These are phyloP conservation scores for Litsea cubeba DNA, from an alignment of 164 flowering plant species.

Conservation along the genomic window DNA sequence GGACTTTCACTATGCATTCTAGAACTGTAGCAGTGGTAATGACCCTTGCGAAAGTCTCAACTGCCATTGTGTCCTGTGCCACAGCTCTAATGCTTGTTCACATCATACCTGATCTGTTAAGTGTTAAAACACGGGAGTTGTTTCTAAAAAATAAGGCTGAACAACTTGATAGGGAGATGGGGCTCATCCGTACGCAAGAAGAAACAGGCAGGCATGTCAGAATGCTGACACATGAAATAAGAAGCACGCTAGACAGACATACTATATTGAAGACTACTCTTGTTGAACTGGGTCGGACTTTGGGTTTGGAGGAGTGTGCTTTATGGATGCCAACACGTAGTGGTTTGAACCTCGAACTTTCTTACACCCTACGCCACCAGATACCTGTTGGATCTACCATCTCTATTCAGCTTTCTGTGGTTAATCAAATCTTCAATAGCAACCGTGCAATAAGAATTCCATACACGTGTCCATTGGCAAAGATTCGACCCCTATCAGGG, in stretches of 20 bases:
- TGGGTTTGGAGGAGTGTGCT: conserved; percentile 68
- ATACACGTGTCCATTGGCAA: conserved; percentile 50
- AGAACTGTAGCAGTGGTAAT: conserved; percentile 57
- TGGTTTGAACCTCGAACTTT: conserved; percentile 44
- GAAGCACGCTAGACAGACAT: conserved; percentile 66
- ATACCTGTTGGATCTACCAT: conserved; percentile 46
- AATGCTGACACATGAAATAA: conserved; percentile 77
- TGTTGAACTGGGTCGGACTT: conserved; percentile 62
- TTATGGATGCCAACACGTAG: conserved; percentile 72
- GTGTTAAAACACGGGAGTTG: conserved; percentile 54
- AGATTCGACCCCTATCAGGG: conserved; percentile 44
- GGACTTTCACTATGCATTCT: conserved; percentile 59
- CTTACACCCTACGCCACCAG: conserved; percentile 50
- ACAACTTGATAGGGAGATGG: conserved; percentile 70
- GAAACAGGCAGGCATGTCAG: conserved; percentile 77
- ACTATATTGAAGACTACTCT: conserved; percentile 68
- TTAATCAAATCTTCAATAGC: conserved; percentile 52
- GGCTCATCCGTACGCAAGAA: conserved; percentile 60
- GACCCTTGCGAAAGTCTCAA: conserved; percentile 54
- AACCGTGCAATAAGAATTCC: conserved; percentile 49
- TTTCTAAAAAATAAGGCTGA: conserved; percentile 55
- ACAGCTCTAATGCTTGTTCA: conserved; percentile 78
- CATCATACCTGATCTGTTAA: conserved; percentile 64
- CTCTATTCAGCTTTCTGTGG: conserved; percentile 45
- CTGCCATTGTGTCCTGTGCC: conserved; percentile 62